Conservation (phyloP, 139 green algal genomes). For the Tetradesmus lagerheimii region DNA sequence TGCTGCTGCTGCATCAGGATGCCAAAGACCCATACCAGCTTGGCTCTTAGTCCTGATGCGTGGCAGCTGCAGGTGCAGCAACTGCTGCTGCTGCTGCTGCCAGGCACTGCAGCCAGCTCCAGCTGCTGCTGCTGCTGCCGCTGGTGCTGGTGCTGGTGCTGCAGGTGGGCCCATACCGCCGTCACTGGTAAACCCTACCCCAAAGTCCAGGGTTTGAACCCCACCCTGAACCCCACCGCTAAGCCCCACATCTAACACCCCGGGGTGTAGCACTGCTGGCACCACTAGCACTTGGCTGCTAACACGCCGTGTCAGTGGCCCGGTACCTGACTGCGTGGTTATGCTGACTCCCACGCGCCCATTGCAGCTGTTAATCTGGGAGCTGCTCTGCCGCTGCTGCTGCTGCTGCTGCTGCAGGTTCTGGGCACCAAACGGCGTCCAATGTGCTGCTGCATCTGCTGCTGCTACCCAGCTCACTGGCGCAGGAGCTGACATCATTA, state of each 20-base stretch:
- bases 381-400: conserved; percentile 12
- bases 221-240: neutral
- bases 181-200: neutral
- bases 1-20: neutral
- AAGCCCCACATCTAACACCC: neutral
- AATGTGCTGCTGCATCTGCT: conserved; percentile 17
- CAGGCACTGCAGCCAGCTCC: neutral
- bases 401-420: conserved; percentile 34
- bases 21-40: neutral
- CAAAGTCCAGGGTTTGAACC: neutral
- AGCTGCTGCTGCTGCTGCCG: neutral
- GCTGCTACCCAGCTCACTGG: neutral
- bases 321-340: conserved; percentile 19
- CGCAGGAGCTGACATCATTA: neutral
- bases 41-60: conserved; percentile 30
- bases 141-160: too few species aligned
- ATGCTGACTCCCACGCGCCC: conserved; percentile 13
- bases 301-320: neutral
- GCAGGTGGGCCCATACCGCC: neutral
- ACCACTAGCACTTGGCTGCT: neutral
- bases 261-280: neutral
- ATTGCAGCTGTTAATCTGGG: neutral
- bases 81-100: conserved; percentile 2
- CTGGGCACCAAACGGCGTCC: neutral
- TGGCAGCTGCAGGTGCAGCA: conserved; percentile 23